Conservation (phyloP, 805 yeast genomes). For the Wickerhamia fluorescens region DNA sequence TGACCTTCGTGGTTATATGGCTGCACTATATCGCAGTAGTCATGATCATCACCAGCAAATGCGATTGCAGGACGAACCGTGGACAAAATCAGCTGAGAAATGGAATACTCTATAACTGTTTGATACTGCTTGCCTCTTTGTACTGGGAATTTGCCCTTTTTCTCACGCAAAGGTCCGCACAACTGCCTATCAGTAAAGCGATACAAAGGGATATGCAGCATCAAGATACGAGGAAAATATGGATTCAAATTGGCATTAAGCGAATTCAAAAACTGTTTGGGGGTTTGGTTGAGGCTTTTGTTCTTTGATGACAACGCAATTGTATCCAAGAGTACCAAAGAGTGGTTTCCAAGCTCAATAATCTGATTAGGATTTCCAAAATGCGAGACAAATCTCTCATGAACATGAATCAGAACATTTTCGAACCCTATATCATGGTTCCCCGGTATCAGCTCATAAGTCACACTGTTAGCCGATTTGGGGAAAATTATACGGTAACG, state of each 20-base stretch:
- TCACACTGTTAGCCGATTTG: slow-evolving; percentile 36
- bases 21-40: slow-evolving; percentile 79
- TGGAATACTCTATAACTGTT: slow-evolving; percentile 65
- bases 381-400: slow-evolving; percentile 55
- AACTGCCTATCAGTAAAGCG: slow-evolving; percentile 52
- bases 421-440: slow-evolving; percentile 98
- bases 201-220: slow-evolving; percentile 85
- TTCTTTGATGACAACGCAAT: slow-evolving; percentile 65
- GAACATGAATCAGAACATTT: slow-evolving; percentile 49
- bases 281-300: slow-evolving; percentile 38
- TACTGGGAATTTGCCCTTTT: slow-evolving; percentile 56
- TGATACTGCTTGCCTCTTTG: slow-evolving; percentile 80
- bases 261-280: slow-evolving; percentile 45
- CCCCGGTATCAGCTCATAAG: slow-evolving; percentile 56
- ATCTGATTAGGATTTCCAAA: slow-evolving; percentile 68
- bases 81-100: slow-evolving; percentile 52
- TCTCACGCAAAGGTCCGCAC: slow-evolving; percentile 80
- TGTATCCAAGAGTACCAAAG: slow-evolving; percentile 69
- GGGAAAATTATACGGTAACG: slow-evolving; percentile 69
- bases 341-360: slow-evolving; percentile 60
- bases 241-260: slow-evolving; percentile 18
- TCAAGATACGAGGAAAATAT: slow-evolving; percentile 53
- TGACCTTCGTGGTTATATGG: slow-evolving; percentile 12
- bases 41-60: slow-evolving; percentile 96
- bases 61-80: slow-evolving; percentile 58